Percentiles rank a stretch among this genome's conserved stretches.
Evolutionary conservation across 441 rosid species (phyloP).

Genomic region (Lepidium campestre): DNA sequence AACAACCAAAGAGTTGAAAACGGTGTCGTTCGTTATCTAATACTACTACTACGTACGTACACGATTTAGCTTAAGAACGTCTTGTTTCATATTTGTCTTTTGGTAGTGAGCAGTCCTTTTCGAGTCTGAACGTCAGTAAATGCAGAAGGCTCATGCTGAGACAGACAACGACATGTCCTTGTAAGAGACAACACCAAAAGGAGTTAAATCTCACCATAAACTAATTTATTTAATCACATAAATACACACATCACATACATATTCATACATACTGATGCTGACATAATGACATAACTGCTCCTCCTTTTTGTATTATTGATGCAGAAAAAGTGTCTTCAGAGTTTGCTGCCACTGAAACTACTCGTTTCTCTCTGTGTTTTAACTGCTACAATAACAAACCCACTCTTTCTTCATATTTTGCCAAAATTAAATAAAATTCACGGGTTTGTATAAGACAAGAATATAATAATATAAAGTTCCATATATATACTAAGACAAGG

Average conservation of each 20-base stretch:
- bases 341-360: conserved; percentile 29
- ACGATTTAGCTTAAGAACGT: conserved; percentile 17
- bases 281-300: conserved; percentile 13
- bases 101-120: conserved; percentile 24
- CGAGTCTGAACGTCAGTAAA: conserved; percentile 24
- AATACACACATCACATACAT: not conserved
- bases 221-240: not conserved
- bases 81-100: conserved; percentile 13
- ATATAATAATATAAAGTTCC: not conserved
- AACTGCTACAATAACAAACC: conserved; percentile 4
- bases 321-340: conserved; percentile 25
- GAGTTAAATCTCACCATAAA: conserved; percentile 15
- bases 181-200: conserved; percentile 30
- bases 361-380: conserved; percentile 30
- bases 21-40: conserved; percentile 17
- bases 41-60: not conserved
- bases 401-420: not conserved
- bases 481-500: conserved; percentile 20
- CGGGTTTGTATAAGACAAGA: conserved; percentile 15
- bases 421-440: not conserved
- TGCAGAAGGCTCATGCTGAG: conserved; percentile 31
- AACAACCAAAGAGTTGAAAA: not conserved
- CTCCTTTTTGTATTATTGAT: conserved; percentile 26
- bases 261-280: conserved; percentile 4
- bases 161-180: conserved; percentile 30